A percentile compares a stretch with the other conserved stretches of the same genome.
phyloP scores from a whole-genome alignment of 176 grass and related monocot genomes.

The Rhynchospora breviuscula region DNA sequence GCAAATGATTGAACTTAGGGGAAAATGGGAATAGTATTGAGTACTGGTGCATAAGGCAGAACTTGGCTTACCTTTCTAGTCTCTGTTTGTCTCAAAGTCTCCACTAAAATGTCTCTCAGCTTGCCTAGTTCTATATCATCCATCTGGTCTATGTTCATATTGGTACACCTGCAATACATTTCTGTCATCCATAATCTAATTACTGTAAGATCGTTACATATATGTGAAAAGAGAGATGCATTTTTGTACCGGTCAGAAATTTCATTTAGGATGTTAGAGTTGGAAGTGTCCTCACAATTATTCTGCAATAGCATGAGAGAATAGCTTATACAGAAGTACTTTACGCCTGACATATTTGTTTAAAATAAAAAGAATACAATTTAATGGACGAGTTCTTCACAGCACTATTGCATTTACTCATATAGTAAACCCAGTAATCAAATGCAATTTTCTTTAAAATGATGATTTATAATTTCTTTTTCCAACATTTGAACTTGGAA shows the following conservation, averaged over 20 bases:
- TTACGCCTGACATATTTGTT: neutral
- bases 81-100: neutral
- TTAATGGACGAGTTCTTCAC: neutral
- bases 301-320: constrained; percentile 17
- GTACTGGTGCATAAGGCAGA: neutral
- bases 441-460: neutral
- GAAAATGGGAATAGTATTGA: neutral
- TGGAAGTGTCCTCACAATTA: neutral
- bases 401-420: neutral
- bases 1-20: neutral
- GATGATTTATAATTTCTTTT: neutral
- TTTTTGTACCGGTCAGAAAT: constrained; percentile 12
- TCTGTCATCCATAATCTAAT: neutral
- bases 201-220: neutral
- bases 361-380: neutral
- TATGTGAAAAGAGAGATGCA: neutral
- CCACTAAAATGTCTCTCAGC: neutral
- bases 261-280: neutral
- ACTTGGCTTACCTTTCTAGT: constrained; percentile 11
- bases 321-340: neutral
- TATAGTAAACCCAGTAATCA: neutral
- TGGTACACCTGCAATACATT: constrained; percentile 10
- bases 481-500: neutral
- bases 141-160: constrained; percentile 14
- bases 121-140: neutral